These are phyloP conservation scores for Beauveria sp. DNA, from an alignment of 2,329 filamentous ascomycete genomes.

Conservation along the genomic window DNA sequence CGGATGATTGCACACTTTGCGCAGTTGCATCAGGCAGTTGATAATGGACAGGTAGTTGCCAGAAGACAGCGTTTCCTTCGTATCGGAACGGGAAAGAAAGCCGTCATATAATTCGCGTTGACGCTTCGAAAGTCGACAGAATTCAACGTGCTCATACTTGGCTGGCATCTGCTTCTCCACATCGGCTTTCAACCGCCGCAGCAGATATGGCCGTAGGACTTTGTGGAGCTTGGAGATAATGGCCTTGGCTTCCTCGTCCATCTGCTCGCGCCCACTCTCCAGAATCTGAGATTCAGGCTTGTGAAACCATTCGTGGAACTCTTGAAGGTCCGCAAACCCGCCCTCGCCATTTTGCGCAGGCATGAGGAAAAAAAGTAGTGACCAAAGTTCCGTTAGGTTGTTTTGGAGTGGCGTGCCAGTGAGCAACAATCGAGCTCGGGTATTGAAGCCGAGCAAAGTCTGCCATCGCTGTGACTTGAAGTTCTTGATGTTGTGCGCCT, in stretches of 20 bases:
- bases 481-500: slow-evolving; percentile 99
- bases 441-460: slow-evolving; percentile 87
- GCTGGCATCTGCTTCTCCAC: slow-evolving; percentile 99
- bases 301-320: slow-evolving; percentile 94
- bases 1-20: slow-evolving; percentile 97
- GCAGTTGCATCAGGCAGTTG: slow-evolving; percentile 93
- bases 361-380: slow-evolving; percentile 91
- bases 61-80: slow-evolving; percentile 77
- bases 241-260: slow-evolving; percentile 87
- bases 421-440: slow-evolving; percentile 74
- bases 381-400: slow-evolving; percentile 95
- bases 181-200: slow-evolving; percentile 86
- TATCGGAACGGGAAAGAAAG: slow-evolving; percentile 85
- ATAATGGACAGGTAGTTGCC: slow-evolving; percentile 98
- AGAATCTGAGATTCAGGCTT: slow-evolving; percentile 93
- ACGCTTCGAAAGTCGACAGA: slow-evolving; percentile 89
- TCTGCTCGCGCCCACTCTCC: slow-evolving; percentile 85
- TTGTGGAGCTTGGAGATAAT: slow-evolving; percentile 93
- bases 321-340: slow-evolving; percentile 87
- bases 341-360: slow-evolving; percentile 81
- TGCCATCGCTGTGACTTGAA: slow-evolving; percentile 98
- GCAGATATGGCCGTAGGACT: slow-evolving; percentile 82
- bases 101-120: slow-evolving; percentile 95
- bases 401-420: slow-evolving; percentile 96
- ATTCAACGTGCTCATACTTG: slow-evolving; percentile 95